Evolutionary conservation across 83 land plant genomes (phyloP).

Genomic region (Picea abies): DNA sequence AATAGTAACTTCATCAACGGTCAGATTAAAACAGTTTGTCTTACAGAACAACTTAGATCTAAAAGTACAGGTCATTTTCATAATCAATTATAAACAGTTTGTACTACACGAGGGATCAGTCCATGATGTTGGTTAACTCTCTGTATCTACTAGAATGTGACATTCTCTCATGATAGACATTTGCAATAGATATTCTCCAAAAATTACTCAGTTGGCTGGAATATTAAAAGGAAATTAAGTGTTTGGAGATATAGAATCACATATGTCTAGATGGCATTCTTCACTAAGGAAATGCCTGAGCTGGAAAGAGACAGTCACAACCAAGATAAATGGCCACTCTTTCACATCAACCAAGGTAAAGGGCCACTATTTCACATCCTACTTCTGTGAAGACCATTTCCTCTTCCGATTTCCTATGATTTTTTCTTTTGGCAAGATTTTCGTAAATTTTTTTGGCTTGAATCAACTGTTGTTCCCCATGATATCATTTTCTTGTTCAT

Average conservation of each 20-base stretch:
- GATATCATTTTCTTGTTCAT: no score
- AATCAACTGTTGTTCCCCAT: no score
- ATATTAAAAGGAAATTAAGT: neutral
- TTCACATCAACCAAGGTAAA: no score
- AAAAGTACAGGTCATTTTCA: neutral
- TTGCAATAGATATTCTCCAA: neutral
- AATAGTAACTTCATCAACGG: neutral
- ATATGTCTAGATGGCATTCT: no score
- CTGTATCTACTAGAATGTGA: neutral
- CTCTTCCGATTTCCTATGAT: no score
- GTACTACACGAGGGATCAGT: neutral
- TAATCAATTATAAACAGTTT: neutral
- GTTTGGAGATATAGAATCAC: neutral
- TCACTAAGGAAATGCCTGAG: no score
- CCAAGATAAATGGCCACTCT: no score
- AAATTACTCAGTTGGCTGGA: neutral
- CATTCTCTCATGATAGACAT: neutral
- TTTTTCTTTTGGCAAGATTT: no score
- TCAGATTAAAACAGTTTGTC: neutral
- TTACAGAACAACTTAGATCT: neutral
- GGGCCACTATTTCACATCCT: no score
- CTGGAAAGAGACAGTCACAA: no score
- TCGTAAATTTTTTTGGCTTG: no score
- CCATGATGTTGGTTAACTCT: neutral
- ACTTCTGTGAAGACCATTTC: no score